Base-by-base conservation (phyloP, 2,329 filamentous ascomycete species). In the Pleoardoris graminearum region DNA sequence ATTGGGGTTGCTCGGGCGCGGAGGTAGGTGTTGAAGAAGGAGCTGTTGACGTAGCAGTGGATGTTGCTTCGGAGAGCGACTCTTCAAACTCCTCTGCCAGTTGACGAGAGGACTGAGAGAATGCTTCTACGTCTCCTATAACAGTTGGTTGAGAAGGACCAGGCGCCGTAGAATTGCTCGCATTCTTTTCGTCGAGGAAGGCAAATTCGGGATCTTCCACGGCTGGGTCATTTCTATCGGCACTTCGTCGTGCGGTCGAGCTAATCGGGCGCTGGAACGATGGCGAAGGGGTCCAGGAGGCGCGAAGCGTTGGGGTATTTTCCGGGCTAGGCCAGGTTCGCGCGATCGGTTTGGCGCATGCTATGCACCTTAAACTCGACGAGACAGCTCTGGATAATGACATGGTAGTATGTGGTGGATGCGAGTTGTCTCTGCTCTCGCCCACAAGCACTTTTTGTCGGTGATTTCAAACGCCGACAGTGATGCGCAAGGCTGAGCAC, bases 291-390 rank as follows among this genome's bases (percentile, higher is more conserved):
- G 41, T 27, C 30, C 44, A 50, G 11, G 54, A 50, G 41, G 55
- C 45, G 48, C 54, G 58, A 30, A 30, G 25, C 7, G 46, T 29
- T 7, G 51, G 41, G 46, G 49, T 48, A 50, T 58, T 61, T 48
- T 46, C 19, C 11, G n/a, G n/a, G n/a, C 53, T 41, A 7, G 19
- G 23, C 7, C 44, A 52, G 0, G 53, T 29, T 19, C 53, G 55
- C 3, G 55, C 35, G 45, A 57, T 48, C 43, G 56, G 38, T 1
- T 30, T 43, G 17, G 56, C 55, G 47, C 67, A 72, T 8, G 59
- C 59, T 48, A 48, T 59, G 52, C 68, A 72, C 10, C 67, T 50
- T 7, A 64, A 56, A 7, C 51, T 50, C 8, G 68, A 64, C 6
- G 64, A 50, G 0, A 58, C 51, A 16, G 58, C 55, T 29, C 65